Evolutionary conservation across 257 asterid genomes (phyloP), one percentile per base, ranked within the genome.

Genomic region (Craterostigma plantagineum): DNA sequence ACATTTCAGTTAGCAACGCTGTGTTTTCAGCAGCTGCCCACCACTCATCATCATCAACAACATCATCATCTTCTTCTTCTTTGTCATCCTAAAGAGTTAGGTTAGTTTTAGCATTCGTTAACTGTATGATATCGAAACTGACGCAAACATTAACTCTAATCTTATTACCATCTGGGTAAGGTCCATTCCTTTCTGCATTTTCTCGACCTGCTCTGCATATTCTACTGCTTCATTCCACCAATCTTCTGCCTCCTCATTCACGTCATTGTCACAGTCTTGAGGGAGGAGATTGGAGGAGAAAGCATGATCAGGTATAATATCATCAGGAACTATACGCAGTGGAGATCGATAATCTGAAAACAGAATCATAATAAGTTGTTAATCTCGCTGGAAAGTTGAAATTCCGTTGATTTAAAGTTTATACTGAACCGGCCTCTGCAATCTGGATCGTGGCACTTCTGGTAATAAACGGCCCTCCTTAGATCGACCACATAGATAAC

Each of bases 361-460:
- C 50, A 47, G 53, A 27, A 0, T 14, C 42, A 34, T 46, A 47
- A 45, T 34, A 33, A 56, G 33, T 30, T 43, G 37, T 44, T 45
- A 50, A 44, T 36, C 18, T 41, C 2, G 15, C 30, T 23, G 17
- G 15, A 16, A 14, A 8, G 45, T 40, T 11, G 45, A 40, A 40
- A 16, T 7, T 3, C 45, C 3, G 45, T 7, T 7, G 16, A 11
- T 40, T 7, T 7, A 40, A 11, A 14, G 45, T 14, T 3, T 2
- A 7, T n/a, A 8, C 10, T 7, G 15, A 18, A 36, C 33, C 48
- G 18, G 81, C 97, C 97, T 79, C 75, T 68, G 74, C 95, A 87
- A 50, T 87, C 97, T 54, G 95, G 97, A 66, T 87, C 97, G 14
- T 87, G 79, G 45, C 97, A 86, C 69, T 86, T 86, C 60, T 86